Percentiles rank a stretch among this genome's conserved stretches.
Evolutionary conservation across 331 rosid species (phyloP).

Genomic region (Ulmus americana): DNA sequence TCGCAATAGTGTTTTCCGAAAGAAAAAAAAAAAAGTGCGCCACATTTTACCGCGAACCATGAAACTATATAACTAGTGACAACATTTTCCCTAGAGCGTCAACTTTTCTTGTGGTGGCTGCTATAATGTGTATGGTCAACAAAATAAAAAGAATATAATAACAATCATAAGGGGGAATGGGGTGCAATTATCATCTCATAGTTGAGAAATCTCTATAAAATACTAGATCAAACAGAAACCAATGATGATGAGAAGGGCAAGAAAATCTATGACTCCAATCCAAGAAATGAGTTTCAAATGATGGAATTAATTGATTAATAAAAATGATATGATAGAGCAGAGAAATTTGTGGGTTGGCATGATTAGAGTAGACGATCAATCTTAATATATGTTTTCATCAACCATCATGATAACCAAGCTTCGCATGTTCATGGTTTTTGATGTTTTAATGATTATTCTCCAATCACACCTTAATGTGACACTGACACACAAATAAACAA

Average conservation of each 20-base stretch:
- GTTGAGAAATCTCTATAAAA: neutral
- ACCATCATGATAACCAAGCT: constrained; percentile 39
- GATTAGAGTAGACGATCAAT: constrained; percentile 23
- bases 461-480: constrained; percentile 39
- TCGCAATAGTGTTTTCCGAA: too few species aligned
- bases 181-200: neutral
- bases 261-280: neutral
- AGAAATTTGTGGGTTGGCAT: constrained; percentile 39
- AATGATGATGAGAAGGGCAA: too few species aligned
- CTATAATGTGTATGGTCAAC: neutral
- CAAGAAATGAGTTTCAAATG: constrained; percentile 36
- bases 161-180: neutral
- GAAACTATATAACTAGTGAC: too few species aligned
- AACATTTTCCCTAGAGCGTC: too few species aligned
- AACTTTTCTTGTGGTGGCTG: neutral
- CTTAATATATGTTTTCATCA: constrained; percentile 17
- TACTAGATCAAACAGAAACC: too few species aligned
- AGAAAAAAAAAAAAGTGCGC: too few species aligned
- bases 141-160: neutral
- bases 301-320: constrained; percentile 15
- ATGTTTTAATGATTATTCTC: constrained; percentile 49
- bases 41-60: too few species aligned
- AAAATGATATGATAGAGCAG: constrained; percentile 12
- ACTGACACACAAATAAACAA: constrained; percentile 19
- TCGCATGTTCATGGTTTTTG: constrained; percentile 47